Conservation (phyloP, 176 grass and related monocot species). For the Oryza glumipatula region DNA sequence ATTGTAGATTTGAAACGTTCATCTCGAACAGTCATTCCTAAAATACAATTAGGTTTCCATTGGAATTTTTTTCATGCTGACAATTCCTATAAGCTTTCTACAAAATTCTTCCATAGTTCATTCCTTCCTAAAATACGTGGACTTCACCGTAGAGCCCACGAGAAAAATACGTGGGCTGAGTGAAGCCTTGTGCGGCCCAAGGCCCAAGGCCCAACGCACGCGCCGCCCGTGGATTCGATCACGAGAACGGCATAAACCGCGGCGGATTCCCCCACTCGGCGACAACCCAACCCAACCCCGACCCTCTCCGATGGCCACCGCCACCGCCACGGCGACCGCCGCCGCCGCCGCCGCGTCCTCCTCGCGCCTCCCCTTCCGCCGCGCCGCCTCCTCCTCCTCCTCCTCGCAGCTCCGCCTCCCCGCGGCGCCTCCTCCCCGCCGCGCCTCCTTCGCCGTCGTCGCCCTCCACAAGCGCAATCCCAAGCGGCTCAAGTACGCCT, state of each 20-base stretch:
- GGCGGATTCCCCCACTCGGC: background rate
- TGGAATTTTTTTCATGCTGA: too few relatives aligned
- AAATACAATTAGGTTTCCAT: too few relatives aligned
- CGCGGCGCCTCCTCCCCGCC: background rate
- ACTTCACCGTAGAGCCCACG: too few relatives aligned
- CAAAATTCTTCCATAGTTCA: too few relatives aligned
- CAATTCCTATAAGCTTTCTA: too few relatives aligned
- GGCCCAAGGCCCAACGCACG: background rate
- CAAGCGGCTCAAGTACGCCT: slow-evolving; percentile 83
- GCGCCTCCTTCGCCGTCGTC: slow-evolving; percentile 34
- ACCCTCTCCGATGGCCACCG: slow-evolving; percentile 1
- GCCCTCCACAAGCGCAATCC: slow-evolving; percentile 84
- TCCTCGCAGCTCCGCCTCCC: slow-evolving; percentile 22
- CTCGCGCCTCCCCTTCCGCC: slow-evolving; percentile 30
- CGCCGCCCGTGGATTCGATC: background rate
- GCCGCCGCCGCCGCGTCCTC: background rate
- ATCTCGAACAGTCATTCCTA: too few relatives aligned
- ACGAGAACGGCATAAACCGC: background rate
- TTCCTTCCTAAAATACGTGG: background rate
- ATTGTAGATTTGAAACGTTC: too few relatives aligned
- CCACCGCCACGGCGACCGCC: background rate
- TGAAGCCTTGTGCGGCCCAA: background rate
- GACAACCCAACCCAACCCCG: background rate
- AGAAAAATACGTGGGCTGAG: background rate
- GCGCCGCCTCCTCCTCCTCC: slow-evolving; percentile 28